Conservation (phyloP, 2,329 filamentous ascomycete genomes). For the Sphaerostilbella broomeana region DNA sequence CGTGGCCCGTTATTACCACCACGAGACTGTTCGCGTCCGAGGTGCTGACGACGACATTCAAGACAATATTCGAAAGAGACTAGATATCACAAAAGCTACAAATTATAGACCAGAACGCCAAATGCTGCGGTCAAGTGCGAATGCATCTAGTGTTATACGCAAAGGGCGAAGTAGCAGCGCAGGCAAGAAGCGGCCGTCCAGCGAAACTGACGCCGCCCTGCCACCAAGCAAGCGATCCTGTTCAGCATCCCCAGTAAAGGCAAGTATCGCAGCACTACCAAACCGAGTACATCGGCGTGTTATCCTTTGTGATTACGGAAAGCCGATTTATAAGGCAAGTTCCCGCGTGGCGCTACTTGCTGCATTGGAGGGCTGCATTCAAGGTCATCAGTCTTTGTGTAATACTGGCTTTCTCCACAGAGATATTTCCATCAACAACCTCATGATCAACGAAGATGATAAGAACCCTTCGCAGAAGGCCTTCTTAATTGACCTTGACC, state of each 20-base stretch:
- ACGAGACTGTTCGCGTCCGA: background rate
- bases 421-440: background rate
- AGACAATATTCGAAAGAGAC: background rate
- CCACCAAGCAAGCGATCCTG: no score
- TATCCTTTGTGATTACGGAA: background rate
- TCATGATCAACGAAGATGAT: background rate
- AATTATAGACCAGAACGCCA: no score
- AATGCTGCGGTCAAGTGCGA: no score
- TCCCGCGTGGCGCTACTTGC: background rate
- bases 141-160: no score
- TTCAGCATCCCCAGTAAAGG: background rate
- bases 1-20: background rate
- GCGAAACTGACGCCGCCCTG: no score
- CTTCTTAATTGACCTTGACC: background rate
- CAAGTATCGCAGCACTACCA: background rate
- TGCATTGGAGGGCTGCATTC: background rate
- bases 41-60: background rate
- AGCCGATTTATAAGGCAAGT: background rate
- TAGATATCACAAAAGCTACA: background rate
- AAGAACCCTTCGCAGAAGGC: background rate
- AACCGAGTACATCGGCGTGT: background rate
- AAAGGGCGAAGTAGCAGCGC: no score
- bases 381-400: background rate
- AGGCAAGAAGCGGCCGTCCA: no score
- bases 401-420: background rate